Evolutionary conservation across 257 asterid genomes (phyloP).

Genomic region (Avicennia marina): DNA sequence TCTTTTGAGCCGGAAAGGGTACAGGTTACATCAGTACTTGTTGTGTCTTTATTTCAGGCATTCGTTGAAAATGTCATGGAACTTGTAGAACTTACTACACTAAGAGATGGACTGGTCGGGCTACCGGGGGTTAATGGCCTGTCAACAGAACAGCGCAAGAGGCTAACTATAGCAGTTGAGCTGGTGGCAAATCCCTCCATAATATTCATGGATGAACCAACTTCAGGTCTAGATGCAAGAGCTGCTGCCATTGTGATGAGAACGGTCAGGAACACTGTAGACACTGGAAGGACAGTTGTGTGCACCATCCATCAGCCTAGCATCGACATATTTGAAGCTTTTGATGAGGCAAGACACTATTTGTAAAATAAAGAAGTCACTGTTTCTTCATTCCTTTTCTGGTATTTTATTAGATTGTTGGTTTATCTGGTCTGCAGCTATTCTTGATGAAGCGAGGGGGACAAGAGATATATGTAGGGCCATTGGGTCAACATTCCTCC

Average conservation of each 20-base stretch:
- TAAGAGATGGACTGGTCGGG: constrained; percentile 36
- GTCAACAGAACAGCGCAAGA: constrained; percentile 46
- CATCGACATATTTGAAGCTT: constrained; percentile 48
- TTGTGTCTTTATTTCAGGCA: constrained; percentile 21
- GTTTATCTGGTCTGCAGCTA: constrained; percentile 20
- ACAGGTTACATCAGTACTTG: no score
- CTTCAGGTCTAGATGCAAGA: constrained; percentile 46
- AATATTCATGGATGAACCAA: constrained; percentile 46
- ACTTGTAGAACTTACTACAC: constrained; percentile 35
- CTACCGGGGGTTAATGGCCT: constrained; percentile 45
- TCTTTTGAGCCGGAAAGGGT: background rate
- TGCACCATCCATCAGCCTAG: constrained; percentile 51
- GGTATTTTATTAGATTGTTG: background rate
- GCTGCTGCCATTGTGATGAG: constrained; percentile 52
- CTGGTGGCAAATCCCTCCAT: constrained; percentile 47
- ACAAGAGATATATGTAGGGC: constrained; percentile 46
- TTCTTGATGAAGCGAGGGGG: constrained; percentile 48
- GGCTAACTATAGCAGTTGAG: constrained; percentile 46
- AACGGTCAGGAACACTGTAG: constrained; percentile 42
- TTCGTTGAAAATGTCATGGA: constrained; percentile 44
- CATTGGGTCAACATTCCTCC: constrained; percentile 35
- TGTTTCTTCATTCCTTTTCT: background rate
- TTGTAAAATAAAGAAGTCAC: background rate
- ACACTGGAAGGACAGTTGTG: constrained; percentile 42
- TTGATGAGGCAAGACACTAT: constrained; percentile 33